A percentile compares a stretch with the other conserved stretches of the same genome.
phyloP scores from a whole-genome alignment of 148 eudicot genomes.

The Arbutus unedo region DNA sequence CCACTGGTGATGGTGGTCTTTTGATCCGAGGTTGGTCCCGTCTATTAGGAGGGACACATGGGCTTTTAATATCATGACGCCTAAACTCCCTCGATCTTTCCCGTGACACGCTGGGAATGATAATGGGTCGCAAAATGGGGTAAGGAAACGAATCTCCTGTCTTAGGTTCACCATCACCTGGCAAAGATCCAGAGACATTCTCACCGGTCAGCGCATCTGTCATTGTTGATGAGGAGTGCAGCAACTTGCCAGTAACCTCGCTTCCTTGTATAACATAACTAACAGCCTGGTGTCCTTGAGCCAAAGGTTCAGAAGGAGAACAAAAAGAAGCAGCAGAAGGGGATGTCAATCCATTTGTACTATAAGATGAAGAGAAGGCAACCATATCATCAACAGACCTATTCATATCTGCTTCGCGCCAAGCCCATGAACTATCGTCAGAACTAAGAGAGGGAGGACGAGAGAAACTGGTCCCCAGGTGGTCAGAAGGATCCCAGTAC shows the following conservation, averaged over 20 bases:
- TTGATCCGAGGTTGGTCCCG: conserved; percentile 89
- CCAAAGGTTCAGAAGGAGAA: conserved; percentile 86
- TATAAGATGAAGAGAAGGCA: conserved; percentile 87
- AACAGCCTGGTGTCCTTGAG: conserved; percentile 65
- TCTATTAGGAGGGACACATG: conserved; percentile 88
- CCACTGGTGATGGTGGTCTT: conserved; percentile 98
- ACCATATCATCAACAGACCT: conserved; percentile 98
- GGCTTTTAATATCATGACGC: conserved; percentile 83
- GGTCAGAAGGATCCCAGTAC: conserved; percentile 97
- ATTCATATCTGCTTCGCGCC: conserved; percentile 93
- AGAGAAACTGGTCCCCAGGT: conserved; percentile 75
- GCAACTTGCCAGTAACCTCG: conserved; percentile 64
- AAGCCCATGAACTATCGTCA: conserved; percentile 98
- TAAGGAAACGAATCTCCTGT: conserved; percentile 78
- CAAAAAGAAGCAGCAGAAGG: conserved; percentile 91
- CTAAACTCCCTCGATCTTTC: conserved; percentile 90
- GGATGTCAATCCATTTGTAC: conserved; percentile 87
- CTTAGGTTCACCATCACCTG: conserved; percentile 72
- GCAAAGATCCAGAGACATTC: conserved; percentile 49
- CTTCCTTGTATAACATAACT: conserved; percentile 77
- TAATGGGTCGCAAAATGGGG: conserved; percentile 87
- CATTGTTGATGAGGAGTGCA: conserved; percentile 60
- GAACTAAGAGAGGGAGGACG: conserved; percentile 98
- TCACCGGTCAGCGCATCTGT: conserved; percentile 64
- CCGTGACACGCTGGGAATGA: conserved; percentile 75